A percentile compares a stretch with the other conserved stretches of the same genome.
Conservation (phyloP, 805 yeast species). For the Teunomyces panamensis region DNA sequence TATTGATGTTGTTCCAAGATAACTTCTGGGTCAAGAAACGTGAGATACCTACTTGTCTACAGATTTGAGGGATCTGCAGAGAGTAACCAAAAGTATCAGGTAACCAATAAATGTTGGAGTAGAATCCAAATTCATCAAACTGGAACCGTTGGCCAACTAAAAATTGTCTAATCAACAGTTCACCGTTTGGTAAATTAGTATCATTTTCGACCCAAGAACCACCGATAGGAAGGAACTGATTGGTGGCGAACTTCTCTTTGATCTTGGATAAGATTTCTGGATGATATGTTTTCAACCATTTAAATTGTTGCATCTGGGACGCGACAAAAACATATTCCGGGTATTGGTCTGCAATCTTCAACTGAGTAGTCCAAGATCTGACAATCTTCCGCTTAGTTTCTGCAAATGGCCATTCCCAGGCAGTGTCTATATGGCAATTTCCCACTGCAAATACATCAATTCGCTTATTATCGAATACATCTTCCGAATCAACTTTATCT, state of each 20-base stretch:
- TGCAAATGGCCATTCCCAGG: slow-evolving; percentile 99
- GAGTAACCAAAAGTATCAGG: slow-evolving; percentile 98
- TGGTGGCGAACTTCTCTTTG: slow-evolving; percentile 62
- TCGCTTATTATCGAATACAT: slow-evolving; percentile 48
- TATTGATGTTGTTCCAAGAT: slow-evolving; percentile 94
- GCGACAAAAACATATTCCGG: slow-evolving; percentile 95
- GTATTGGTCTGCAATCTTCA: slow-evolving; percentile 76
- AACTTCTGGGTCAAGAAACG: slow-evolving; percentile 89
- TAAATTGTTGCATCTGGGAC: slow-evolving; percentile 93
- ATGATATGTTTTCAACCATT: slow-evolving; percentile 85
- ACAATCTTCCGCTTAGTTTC: slow-evolving; percentile 92
- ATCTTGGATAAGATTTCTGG: slow-evolving; percentile 71
- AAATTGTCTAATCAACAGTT: slow-evolving; percentile 84
- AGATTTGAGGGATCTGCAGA: slow-evolving; percentile 90
- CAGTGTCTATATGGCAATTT: slow-evolving; percentile 95
- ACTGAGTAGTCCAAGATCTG: slow-evolving; percentile 92
- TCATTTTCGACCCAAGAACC: slow-evolving; percentile 99
- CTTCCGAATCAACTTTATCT: slow-evolving; percentile 54
- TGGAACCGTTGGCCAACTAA: slow-evolving; percentile 87
- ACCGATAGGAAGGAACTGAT: slow-evolving; percentile 86
- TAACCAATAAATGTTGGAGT: slow-evolving; percentile 82
- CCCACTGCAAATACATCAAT: slow-evolving; percentile 82
- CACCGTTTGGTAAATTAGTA: slow-evolving; percentile 94
- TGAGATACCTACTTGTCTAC: slow-evolving; percentile 81
- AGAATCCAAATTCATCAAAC: slow-evolving; percentile 70